Evolutionary conservation across 495 filamentous ascomycete species (phyloP), one percentile per base, ranked within the genome.

Genomic region (Xylaria telfairii): DNA sequence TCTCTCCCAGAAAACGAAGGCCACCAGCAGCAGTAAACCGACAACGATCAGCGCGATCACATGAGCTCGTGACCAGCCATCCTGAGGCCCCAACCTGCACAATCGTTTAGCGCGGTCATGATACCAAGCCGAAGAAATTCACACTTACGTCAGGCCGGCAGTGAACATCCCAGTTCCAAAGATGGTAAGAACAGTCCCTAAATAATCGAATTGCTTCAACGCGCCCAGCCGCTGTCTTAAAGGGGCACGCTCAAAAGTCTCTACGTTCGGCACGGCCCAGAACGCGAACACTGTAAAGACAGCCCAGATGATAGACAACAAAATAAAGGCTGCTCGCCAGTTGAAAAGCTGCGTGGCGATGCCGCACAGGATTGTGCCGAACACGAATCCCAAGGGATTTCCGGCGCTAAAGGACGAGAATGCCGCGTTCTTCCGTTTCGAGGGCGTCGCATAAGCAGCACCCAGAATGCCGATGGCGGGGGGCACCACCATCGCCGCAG

Each of bases 321-420:
- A 73, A 81, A 87, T 90, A 64, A 89, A 91, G 0, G 83, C 81
- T 0, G 89, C 89, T 21, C 91, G 83, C 91, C 90, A 93, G 71
- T 81, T 87, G 65, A 87, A 87, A 21, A 92, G 69, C 71, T 88
- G 78, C 0, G 89, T 83, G 10, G 88, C 90, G 19, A 93, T 75
- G 1, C 91, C 91, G 34, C 86, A 87, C 21, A 92, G 80, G 49
- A 93, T 87, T 44, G 84, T 89, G 0, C 91, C 91, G 67, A 90
- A 86, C 0, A 92, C 90, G 71, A 90, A 93, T 0, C 91, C 91
- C 7, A 92, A 77, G 19, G 91, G 91, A 67, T 93, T 93, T 0
- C 91, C 91, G 1, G 90, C 88, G 56, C 86, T 88, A 74, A 92
- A 92, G 70, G 89, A 91, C 0, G 89, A 90, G 77, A 93, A 92